These are phyloP conservation scores for Parascedosporium putredinis DNA, from an alignment of 2,329 filamentous ascomycete genomes.

Conservation along the genomic window DNA sequence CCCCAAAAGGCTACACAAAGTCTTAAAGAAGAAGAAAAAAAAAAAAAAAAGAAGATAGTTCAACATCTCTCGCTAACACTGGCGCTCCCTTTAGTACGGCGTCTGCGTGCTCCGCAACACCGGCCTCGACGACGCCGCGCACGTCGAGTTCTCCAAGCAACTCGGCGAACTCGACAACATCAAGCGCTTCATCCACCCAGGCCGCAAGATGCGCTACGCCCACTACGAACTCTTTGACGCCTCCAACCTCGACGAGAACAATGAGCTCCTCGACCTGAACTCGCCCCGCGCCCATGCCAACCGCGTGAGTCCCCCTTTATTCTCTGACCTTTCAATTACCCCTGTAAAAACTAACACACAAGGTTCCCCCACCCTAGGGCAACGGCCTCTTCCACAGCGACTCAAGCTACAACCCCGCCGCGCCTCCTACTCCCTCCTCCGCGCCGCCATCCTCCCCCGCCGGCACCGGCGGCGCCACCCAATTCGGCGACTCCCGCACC, in stretches of 20 bases:
- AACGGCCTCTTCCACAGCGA: constrained; percentile 45
- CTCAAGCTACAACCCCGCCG: constrained; percentile 44
- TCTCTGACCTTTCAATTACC: too few species aligned
- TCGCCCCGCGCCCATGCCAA: constrained; percentile 30
- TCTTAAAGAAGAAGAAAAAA: neutral
- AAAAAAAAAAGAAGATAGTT: neutral
- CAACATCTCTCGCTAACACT: too few species aligned
- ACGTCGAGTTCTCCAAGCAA: constrained; percentile 36
- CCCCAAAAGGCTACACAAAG: too few species aligned
- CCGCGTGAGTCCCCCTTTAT: constrained; percentile 19
- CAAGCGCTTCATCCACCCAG: constrained; percentile 33
- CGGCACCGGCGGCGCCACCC: constrained; percentile 37
- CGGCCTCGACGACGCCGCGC: constrained; percentile 35
- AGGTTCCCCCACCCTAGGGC: constrained; percentile 18
- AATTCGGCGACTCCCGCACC: constrained; percentile 41
- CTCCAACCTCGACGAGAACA: constrained; percentile 40
- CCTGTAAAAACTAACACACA: too few species aligned
- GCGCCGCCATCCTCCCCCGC: constrained; percentile 39
- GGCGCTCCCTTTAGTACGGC: constrained; percentile 44
- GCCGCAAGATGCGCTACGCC: constrained; percentile 34
- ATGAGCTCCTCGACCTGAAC: constrained; percentile 27
- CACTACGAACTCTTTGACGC: constrained; percentile 47
- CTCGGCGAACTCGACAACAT: constrained; percentile 48
- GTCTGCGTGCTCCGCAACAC: constrained; percentile 41
- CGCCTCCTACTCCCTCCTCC: constrained; percentile 39